These are phyloP conservation scores for Raphanus raphanistrum DNA, from an alignment of 345 rosid species.

Conservation along the genomic window DNA sequence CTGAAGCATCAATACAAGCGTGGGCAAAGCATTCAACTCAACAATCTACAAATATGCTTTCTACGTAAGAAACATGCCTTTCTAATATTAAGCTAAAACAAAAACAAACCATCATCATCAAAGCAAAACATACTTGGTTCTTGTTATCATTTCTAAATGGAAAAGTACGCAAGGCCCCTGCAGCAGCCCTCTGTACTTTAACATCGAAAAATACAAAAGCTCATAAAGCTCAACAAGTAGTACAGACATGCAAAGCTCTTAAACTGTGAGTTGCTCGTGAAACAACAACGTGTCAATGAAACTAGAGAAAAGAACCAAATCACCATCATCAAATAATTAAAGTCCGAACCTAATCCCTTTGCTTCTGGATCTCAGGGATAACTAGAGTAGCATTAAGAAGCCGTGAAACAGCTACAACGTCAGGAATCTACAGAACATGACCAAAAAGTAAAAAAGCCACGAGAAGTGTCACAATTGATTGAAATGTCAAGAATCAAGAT, in stretches of 20 bases:
- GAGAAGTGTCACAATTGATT: not conserved
- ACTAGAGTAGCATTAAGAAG: slow-evolving; percentile 94
- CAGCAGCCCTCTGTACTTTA: slow-evolving; percentile 81
- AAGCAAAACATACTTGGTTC: slow-evolving; percentile 46
- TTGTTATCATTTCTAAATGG: slow-evolving; percentile 74
- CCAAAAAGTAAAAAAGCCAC: slow-evolving; percentile 8
- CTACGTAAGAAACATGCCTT: slow-evolving; percentile 17
- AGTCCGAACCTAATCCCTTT: slow-evolving; percentile 70
- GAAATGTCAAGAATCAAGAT: slow-evolving; percentile 13
- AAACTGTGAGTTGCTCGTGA: slow-evolving; percentile 66
- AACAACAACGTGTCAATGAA: slow-evolving; percentile 13
- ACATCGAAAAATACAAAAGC: slow-evolving; percentile 49
- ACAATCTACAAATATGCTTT: slow-evolving; percentile 55
- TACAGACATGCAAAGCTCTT: slow-evolving; percentile 98
- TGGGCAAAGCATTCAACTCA: slow-evolving; percentile 61
- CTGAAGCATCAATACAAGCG: slow-evolving; percentile 63
- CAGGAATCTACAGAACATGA: slow-evolving; percentile 54
- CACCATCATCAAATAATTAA: not conserved
- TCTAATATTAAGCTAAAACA: too few relatives aligned
- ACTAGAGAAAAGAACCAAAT: not conserved
- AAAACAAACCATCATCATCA: too few relatives aligned
- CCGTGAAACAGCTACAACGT: slow-evolving; percentile 78
- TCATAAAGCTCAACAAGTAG: slow-evolving; percentile 33
- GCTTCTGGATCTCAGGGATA: slow-evolving; percentile 70
- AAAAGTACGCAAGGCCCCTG: slow-evolving; percentile 71